Base-by-base conservation (phyloP, 1,139 yeast genomes). In the Magnusiomyces ingens region DNA sequence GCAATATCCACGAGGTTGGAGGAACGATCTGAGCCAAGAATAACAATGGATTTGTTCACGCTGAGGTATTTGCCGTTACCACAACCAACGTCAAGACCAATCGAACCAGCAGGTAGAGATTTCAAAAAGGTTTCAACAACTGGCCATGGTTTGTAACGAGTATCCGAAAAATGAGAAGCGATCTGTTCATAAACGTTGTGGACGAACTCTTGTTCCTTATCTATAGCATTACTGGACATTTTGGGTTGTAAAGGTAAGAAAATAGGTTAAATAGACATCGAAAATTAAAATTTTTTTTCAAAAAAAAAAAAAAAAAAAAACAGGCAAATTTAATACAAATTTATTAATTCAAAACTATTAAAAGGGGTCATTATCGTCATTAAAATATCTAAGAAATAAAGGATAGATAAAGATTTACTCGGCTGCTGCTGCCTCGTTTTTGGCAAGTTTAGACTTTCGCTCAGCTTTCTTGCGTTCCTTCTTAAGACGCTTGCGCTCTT, bases 91-190 rank as follows among this genome's bases (percentile, higher is more conserved):
- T 74, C 77, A 58, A 80, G 70, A 1, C 86, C 86, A 6, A 81
- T 59, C 3, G 77, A 67, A 5, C 83, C 83, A 1, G 63, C 61
- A 0, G 59, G 52, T 57, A 73, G 74, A 1, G 61, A 62, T 19
- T 63, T 66, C 49, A 93, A 71, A 65, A 85, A 93, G 58, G 75
- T 71, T 53, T 86, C 88, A 17, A 94, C 99, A 15, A 90, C 83
- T 4, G 99, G 99, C 99, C 99, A 93, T 29, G 98, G 98, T 57
- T 88, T 91, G 70, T 90, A 93, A 44, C 99, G 73, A 0, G 99
- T 93, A 60, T 85, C 84, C 2, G 98, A 90, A 67, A 93, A 93
- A 67, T 94, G 99, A 12, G 83, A 65, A 0, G 99, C 99, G 41
- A 93, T 93, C 58, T 87, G 87, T 64, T 93, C 87, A 71, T 93